A percentile compares a stretch with the other conserved stretches of the same genome.
phyloP scores from a whole-genome alignment of 2,329 filamentous ascomycete genomes.

The Lachnellula cervina region DNA sequence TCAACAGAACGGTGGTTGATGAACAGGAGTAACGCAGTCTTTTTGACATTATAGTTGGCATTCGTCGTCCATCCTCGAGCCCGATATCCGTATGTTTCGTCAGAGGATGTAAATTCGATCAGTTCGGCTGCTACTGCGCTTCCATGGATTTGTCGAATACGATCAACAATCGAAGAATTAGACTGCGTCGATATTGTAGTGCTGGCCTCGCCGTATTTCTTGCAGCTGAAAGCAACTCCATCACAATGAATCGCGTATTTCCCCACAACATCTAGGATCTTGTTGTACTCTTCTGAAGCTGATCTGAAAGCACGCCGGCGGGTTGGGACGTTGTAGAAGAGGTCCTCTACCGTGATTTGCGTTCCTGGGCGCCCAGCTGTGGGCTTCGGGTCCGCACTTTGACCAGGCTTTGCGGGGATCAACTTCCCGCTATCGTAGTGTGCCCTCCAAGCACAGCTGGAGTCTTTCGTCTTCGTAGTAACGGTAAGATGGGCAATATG shows the following conservation, averaged over 20 bases:
- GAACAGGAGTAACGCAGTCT: conserved; percentile 81
- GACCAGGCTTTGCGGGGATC: conserved; percentile 78
- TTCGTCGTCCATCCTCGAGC: conserved; percentile 80
- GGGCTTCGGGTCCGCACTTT: conserved; percentile 78
- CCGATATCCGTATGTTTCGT: conserved; percentile 77
- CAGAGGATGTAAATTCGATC: conserved; percentile 66
- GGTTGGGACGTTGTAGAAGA: conserved; percentile 95
- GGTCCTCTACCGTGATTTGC: conserved; percentile 91
- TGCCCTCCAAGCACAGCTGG: conserved; percentile 84
- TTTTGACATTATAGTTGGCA: conserved; percentile 91
- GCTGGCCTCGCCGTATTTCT: conserved; percentile 87
- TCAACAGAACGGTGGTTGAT: conserved; percentile 96
- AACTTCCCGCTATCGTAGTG: conserved; percentile 82
- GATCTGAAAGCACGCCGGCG: conserved; percentile 86
- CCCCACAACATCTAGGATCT: conserved; percentile 92
- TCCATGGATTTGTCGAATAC: conserved; percentile 88
- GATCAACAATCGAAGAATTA: conserved; percentile 67
- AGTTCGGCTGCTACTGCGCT: conserved; percentile 82
- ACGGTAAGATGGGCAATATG: conserved; percentile 95
- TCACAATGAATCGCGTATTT: conserved; percentile 89
- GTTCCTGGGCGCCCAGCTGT: conserved; percentile 85
- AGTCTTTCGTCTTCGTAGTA: conserved; percentile 87
- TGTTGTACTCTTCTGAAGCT: conserved; percentile 90
- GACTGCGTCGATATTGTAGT: conserved; percentile 75
- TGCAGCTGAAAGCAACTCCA: conserved; percentile 92